These are phyloP conservation scores for Fragosphaeria purpurea DNA, from an alignment of 2,329 filamentous ascomycete species.

Conservation along the genomic window DNA sequence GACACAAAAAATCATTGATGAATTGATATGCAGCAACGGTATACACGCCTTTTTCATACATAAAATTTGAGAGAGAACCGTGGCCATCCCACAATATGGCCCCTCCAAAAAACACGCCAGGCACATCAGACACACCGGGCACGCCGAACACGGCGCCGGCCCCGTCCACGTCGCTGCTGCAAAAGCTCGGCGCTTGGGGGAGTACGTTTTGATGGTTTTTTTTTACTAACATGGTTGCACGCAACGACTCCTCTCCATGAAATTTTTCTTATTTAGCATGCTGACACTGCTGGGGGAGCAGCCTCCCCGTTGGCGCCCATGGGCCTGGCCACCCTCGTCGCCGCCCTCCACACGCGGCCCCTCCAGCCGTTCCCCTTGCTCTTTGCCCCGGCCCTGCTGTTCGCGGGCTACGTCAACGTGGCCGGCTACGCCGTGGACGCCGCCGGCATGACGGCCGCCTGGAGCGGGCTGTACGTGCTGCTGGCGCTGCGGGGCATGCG, in stretches of 20 bases:
- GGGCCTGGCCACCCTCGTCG: conserved; percentile 45
- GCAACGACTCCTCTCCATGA: no score
- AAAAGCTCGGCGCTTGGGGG: conserved; percentile 17
- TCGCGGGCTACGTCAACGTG: conserved; percentile 49
- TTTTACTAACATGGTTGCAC: no score
- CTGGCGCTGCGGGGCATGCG: conserved; percentile 39
- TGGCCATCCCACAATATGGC: no score
- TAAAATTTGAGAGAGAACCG: no score
- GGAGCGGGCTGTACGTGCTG: conserved; percentile 47
- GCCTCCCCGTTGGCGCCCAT: conserved; percentile 45
- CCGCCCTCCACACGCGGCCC: conserved; percentile 46
- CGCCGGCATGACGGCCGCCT: conserved; percentile 45
- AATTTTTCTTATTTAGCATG: no score
- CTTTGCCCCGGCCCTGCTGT: conserved; percentile 42
- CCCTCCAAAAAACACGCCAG: no score
- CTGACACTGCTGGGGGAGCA: no score
- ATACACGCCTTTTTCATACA: no score
- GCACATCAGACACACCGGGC: neutral
- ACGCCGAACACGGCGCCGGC: neutral
- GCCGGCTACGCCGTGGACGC: conserved; percentile 48
- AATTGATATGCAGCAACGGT: no score
- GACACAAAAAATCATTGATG: no score
- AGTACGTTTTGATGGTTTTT: conserved; percentile 14
- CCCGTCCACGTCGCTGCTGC: conserved; percentile 8
- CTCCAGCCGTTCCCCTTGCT: conserved; percentile 39